These are phyloP conservation scores for Rhodotorula paludigena DNA, from an alignment of 768 basidiomycete genomes.

Conservation along the genomic window DNA sequence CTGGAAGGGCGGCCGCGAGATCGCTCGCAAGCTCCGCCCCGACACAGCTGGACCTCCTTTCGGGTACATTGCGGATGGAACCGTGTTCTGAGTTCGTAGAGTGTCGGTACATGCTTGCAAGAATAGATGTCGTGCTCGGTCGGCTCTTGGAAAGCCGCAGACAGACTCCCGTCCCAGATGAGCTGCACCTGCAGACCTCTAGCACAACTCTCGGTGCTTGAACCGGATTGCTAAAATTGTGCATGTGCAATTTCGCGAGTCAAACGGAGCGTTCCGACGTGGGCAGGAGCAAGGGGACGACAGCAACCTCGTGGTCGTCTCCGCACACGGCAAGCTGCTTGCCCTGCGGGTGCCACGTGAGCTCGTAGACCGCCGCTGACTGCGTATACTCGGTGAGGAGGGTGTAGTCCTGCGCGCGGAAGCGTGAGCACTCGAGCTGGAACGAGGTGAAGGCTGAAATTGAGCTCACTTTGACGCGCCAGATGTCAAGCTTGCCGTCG, in stretches of 20 bases:
- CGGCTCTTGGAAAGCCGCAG: too few species aligned
- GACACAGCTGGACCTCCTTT: conserved; percentile 44
- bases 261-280: too few species aligned
- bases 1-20: conserved; percentile 83
- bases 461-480: conserved; percentile 59
- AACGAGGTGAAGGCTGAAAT: background rate
- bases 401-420: conserved; percentile 22
- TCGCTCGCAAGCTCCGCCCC: conserved; percentile 72
- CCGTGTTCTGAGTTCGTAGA: conserved; percentile 37
- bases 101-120: too few species aligned
- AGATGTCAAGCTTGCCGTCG: conserved; percentile 71
- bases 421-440: background rate
- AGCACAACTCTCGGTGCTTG: too few species aligned
- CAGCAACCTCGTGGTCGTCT: conserved; percentile 25
- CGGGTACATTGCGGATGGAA: conserved; percentile 30
- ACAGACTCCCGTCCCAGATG: too few species aligned
- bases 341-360: conserved; percentile 39
- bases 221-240: too few species aligned
- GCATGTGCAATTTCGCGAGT: too few species aligned
- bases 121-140: too few species aligned
- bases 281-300: conserved; percentile 26
- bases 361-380: conserved; percentile 37
- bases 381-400: conserved; percentile 40
- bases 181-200: too few species aligned
- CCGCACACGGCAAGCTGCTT: conserved; percentile 40